These are phyloP conservation scores for Pseudohalonectria lignicola DNA, from an alignment of 2,329 filamentous ascomycete genomes.

Conservation along the genomic window DNA sequence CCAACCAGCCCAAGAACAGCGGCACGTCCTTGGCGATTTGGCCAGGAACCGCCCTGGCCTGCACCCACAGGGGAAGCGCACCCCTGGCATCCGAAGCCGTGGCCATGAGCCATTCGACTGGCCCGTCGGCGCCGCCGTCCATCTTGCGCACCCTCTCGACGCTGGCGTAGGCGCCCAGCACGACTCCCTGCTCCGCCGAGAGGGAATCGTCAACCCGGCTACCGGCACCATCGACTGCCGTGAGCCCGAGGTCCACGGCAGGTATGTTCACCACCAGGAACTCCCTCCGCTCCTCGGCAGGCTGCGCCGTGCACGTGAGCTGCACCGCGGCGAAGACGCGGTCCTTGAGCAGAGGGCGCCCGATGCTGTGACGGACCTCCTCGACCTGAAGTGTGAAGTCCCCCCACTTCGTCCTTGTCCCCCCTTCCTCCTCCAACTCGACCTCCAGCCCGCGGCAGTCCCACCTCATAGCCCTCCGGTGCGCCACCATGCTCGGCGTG, in stretches of 20 bases:
- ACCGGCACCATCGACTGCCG: too few species aligned
- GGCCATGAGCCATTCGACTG: conserved; percentile 67
- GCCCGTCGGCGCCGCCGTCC: conserved; percentile 16
- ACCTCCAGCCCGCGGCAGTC: conserved; percentile 29
- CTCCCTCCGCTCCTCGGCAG: conserved; percentile 23
- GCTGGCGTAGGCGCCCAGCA: conserved; percentile 51
- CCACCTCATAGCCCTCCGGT: conserved; percentile 17
- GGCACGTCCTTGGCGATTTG: conserved; percentile 62
- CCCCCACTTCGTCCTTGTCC: conserved; percentile 7
- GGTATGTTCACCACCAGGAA: conserved; percentile 49
- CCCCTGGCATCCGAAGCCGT: conserved; percentile 64
- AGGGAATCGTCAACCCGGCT: conserved; percentile 7
- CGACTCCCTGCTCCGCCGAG: conserved; percentile 31
- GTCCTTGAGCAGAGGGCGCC: conserved; percentile 44
- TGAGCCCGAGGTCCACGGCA: conserved; percentile 30
- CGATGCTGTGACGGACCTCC: conserved; percentile 56
- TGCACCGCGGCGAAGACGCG: conserved; percentile 59
- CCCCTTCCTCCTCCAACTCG: conserved; percentile 18
- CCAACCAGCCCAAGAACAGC: conserved; percentile 54
- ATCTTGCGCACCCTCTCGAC: conserved; percentile 49
- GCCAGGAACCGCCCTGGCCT: conserved; percentile 51
- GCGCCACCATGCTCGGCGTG: conserved; percentile 38
- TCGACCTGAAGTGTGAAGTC: conserved; percentile 39
- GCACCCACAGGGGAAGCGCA: conserved; percentile 51
- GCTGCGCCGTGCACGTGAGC: conserved; percentile 36